phyloP scores from a whole-genome alignment of 306 rosid genomes.

The Cicer arietinum region DNA sequence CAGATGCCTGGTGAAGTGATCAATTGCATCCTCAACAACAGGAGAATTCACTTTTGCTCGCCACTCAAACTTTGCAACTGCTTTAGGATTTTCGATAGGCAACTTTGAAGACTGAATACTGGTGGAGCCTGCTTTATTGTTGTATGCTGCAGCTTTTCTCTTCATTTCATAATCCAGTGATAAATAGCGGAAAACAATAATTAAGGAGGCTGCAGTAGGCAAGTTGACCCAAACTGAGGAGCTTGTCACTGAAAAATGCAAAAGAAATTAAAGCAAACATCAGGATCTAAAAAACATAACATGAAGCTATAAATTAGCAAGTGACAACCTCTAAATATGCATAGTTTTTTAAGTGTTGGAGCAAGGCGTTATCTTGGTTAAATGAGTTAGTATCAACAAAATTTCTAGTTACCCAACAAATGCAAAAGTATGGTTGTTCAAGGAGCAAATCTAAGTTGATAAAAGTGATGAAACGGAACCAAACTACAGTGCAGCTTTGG shows the following conservation, averaged over 20 bases:
- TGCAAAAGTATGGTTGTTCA: slow-evolving; percentile 6
- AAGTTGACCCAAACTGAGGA: slow-evolving; percentile 96
- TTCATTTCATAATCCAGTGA: slow-evolving; percentile 86
- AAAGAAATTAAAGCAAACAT: slow-evolving; percentile 45
- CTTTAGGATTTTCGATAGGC: slow-evolving; percentile 58
- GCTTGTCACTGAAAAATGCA: slow-evolving; percentile 87
- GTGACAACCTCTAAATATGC: slow-evolving; percentile 29
- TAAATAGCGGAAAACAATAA: slow-evolving; percentile 75
- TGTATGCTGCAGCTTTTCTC: slow-evolving; percentile 86
- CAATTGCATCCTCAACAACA: slow-evolving; percentile 90
- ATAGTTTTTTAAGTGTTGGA: slow-evolving; percentile 11
- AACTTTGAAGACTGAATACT: slow-evolving; percentile 59
- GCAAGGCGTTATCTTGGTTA: slow-evolving; percentile 27
- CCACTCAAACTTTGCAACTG: slow-evolving; percentile 75
- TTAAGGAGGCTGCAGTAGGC: slow-evolving; percentile 88
- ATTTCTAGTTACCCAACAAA: slow-evolving; percentile 1
- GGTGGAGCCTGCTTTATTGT: slow-evolving; percentile 61
- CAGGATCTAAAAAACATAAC: slow-evolving; percentile 30
- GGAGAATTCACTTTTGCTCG: slow-evolving; percentile 90
- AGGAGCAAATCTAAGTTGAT: slow-evolving; percentile 29
- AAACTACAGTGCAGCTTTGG: slow-evolving; percentile 26
- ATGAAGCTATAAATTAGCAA: slow-evolving; percentile 34
- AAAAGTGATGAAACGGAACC: slow-evolving; percentile 38
- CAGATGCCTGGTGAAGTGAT: slow-evolving; percentile 76
- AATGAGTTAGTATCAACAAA: slow-evolving; percentile 23